A percentile compares a stretch with the other conserved stretches of the same genome.
Evolutionary conservation across 2,329 filamentous ascomycete genomes (phyloP).

Genomic region (Ophiostoma ulmi): DNA sequence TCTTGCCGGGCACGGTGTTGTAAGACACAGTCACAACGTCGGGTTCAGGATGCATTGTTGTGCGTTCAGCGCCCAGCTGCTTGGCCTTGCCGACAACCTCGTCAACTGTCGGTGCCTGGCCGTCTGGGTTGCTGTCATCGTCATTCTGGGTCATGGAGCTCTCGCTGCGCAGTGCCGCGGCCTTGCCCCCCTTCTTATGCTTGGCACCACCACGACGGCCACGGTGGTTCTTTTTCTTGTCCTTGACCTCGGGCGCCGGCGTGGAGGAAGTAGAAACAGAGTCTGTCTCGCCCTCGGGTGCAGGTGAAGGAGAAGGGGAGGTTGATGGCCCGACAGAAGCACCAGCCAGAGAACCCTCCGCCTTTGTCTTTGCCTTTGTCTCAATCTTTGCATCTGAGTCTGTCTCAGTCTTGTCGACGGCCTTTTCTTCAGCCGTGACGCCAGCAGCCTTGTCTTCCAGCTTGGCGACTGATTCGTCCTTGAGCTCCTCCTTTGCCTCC

Average conservation of each 20-base stretch:
- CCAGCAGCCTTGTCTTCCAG: neutral
- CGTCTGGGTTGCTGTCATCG: constrained; percentile 40
- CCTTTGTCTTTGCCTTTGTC: neutral
- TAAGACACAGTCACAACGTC: constrained; percentile 53
- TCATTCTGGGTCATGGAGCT: constrained; percentile 41
- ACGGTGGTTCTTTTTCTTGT: constrained; percentile 62
- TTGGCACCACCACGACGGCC: constrained; percentile 68
- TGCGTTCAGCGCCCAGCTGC: constrained; percentile 45
- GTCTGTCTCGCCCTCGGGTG: neutral
- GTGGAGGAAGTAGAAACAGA: neutral
- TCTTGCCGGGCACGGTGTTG: constrained; percentile 25
- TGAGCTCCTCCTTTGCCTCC: neutral
- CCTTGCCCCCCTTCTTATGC: constrained; percentile 49
- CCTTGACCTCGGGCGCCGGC: constrained; percentile 36
- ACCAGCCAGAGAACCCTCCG: neutral
- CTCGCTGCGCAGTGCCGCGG: constrained; percentile 35
- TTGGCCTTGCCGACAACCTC: constrained; percentile 57
- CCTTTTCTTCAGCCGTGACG: neutral
- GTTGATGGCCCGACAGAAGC: neutral
- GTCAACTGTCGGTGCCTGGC: constrained; percentile 48
- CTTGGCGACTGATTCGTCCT: neutral
- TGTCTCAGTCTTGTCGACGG: neutral
- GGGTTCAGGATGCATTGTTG: constrained; percentile 48
- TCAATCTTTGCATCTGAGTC: neutral
- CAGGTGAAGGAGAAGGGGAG: neutral